Percentiles rank a stretch among this genome's conserved stretches.
Conservation (phyloP, 176 grass and related monocot genomes). For the Carex parvula region DNA sequence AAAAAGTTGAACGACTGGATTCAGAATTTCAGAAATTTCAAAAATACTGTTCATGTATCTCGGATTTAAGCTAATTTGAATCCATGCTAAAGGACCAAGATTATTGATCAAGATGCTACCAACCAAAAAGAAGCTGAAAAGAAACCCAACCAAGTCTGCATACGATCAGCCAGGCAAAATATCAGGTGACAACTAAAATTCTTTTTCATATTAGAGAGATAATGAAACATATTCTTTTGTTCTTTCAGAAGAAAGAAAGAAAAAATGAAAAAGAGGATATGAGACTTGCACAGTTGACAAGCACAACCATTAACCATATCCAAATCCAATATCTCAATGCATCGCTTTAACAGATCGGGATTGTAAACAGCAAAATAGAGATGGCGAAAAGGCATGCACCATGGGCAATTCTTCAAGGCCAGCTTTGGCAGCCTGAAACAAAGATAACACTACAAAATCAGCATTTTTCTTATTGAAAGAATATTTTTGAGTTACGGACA, state of each 20-base stretch:
- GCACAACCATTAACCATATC: constrained; percentile 17
- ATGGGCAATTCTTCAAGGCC: constrained; percentile 42
- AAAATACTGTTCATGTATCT: too few species aligned
- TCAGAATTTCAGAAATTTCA: too few species aligned
- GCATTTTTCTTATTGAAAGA: background rate
- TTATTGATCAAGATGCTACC: background rate
- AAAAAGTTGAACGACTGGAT: too few species aligned
- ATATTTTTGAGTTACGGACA: background rate
- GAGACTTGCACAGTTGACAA: constrained; percentile 2
- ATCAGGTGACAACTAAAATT: background rate
- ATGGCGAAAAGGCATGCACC: constrained; percentile 32
- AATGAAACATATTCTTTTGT: background rate
- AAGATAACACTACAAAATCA: constrained; percentile 32
- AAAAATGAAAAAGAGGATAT: background rate
- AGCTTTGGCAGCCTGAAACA: constrained; percentile 51
- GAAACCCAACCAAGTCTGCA: background rate
- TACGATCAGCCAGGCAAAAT: background rate
- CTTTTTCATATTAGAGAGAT: background rate
- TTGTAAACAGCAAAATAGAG: constrained; percentile 18
- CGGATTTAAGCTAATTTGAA: too few species aligned
- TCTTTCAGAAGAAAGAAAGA: background rate
- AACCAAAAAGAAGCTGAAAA: background rate
- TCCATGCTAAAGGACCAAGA: background rate
- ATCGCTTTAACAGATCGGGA: constrained; percentile 36
- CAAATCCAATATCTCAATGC: constrained; percentile 16